Percentiles rank a stretch among this genome's conserved stretches.
These are phyloP conservation scores for Nicotiana paniculata DNA, from an alignment of 257 asterid genomes.

Conservation along the genomic window DNA sequence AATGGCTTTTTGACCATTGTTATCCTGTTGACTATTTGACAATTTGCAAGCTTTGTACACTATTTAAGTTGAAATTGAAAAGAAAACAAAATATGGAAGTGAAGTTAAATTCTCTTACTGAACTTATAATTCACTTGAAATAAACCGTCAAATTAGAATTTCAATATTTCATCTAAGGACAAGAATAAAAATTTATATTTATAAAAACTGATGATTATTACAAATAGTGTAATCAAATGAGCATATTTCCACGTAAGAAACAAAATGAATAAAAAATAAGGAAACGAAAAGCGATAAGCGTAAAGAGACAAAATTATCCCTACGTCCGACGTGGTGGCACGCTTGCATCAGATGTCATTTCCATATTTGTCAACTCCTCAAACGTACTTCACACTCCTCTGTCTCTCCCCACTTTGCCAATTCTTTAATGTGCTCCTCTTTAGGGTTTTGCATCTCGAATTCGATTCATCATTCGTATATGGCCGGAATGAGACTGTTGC, in stretches of 20 bases:
- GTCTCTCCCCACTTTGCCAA: neutral
- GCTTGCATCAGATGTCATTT: constrained; percentile 19
- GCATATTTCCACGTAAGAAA: neutral
- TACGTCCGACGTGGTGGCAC: constrained; percentile 38
- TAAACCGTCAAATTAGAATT: too few relatives aligned
- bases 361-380: constrained; percentile 25
- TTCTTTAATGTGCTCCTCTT: neutral
- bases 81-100: too few relatives aligned
- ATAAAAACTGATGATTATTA: too few relatives aligned
- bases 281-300: neutral
- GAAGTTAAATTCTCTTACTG: too few relatives aligned
- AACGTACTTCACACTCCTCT: constrained; percentile 12
- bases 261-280: neutral
- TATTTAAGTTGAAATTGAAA: too few relatives aligned
- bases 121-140: too few relatives aligned
- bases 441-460: constrained; percentile 33
- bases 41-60: too few relatives aligned
- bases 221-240: too few relatives aligned
- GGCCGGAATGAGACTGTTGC: constrained; percentile 86
- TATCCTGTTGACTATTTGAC: too few relatives aligned
- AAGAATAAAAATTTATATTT: too few relatives aligned
- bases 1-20: neutral
- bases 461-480: constrained; percentile 17
- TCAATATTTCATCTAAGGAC: too few relatives aligned
- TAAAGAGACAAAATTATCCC: constrained; percentile 14